Evolutionary conservation across 2,329 filamentous ascomycete genomes (phyloP).

Genomic region (Exophiala mesophila): DNA sequence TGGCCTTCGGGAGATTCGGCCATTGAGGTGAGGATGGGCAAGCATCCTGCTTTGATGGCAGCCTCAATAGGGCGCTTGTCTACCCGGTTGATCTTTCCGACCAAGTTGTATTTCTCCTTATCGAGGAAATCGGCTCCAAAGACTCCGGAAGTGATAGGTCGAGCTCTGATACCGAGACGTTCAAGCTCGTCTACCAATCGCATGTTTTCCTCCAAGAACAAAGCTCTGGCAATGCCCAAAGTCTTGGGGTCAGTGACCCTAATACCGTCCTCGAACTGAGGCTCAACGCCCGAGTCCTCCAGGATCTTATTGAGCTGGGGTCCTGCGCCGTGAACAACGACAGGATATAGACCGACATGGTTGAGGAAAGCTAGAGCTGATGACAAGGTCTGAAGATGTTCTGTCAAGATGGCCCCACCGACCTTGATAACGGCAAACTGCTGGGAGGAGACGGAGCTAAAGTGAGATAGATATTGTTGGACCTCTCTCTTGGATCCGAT

Average conservation of each 20-base stretch:
- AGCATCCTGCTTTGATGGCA: constrained; percentile 82
- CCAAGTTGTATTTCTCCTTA: constrained; percentile 91
- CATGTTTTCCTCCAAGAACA: constrained; percentile 93
- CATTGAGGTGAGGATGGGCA: constrained; percentile 94
- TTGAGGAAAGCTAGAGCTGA: constrained; percentile 86
- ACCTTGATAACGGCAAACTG: constrained; percentile 99
- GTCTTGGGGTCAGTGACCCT: constrained; percentile 95
- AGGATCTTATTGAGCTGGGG: constrained; percentile 91
- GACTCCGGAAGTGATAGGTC: constrained; percentile 83
- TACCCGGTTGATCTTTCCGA: constrained; percentile 91
- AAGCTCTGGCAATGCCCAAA: constrained; percentile 78
- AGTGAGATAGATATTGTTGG: constrained; percentile 95
- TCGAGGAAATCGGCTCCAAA: constrained; percentile 93
- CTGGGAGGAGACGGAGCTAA: constrained; percentile 92
- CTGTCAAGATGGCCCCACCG: constrained; percentile 89
- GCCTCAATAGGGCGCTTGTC: constrained; percentile 87
- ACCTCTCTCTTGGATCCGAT: constrained; percentile 95
- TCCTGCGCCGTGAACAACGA: constrained; percentile 91
- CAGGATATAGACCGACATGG: constrained; percentile 88
- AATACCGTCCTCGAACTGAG: constrained; percentile 94
- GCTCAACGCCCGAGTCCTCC: constrained; percentile 85
- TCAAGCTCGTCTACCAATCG: constrained; percentile 87
- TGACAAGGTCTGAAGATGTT: constrained; percentile 87
- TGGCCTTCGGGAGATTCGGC: constrained; percentile 88
- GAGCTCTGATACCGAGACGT: constrained; percentile 79